Evolutionary conservation across 2,329 filamentous ascomycete species (phyloP), one percentile per base, ranked within the genome.

Genomic region (Tolypocladium album): DNA sequence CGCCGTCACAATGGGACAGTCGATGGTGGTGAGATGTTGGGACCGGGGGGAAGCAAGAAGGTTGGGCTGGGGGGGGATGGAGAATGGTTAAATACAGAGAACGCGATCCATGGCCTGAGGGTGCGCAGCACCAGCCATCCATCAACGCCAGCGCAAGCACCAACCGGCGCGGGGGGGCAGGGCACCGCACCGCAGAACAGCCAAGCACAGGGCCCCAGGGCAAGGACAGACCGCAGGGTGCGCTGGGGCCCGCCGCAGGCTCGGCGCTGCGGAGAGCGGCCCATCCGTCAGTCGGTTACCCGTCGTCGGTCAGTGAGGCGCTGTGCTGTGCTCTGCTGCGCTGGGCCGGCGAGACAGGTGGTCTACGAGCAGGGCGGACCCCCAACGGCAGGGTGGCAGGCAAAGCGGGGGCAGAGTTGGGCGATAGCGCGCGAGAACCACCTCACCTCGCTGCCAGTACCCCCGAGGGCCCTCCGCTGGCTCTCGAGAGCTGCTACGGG

Each of bases 71-170:
- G 57, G 61, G 58, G 59, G 58, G 59, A 53, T 56, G 24, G 57
- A 52, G 57, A 60, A 63, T 56, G 57, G 59, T 64, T 64, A 64
- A 64, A 53, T 53, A 53, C 31, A 40, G 24, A 58, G 22, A 27
- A 38, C 4, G 50, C 50, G 27, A 53, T 53, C 17, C 50, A 53
- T 34, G 50, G 50, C 50, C 27, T 34, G 50, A 53, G 50, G 50
- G 50, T 53, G 50, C 31, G 17, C 50, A n/a, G 27, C 8, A 24
- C 27, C 50, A 53, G 27, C 50, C 50, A n/a, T 53, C 15, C 50
- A 53, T n/a, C 50, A n/a, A 20, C 31, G n/a, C 50, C 50, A 36
- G 47, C 6, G 27, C 27, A 8, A 36, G 27, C 47, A 34, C 27
- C 47, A 12, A 15, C 47, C 47, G 31, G 15, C 47, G 36, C 8